Conservation (phyloP, 1,139 yeast genomes). For the Yamadazyma mexicana region DNA sequence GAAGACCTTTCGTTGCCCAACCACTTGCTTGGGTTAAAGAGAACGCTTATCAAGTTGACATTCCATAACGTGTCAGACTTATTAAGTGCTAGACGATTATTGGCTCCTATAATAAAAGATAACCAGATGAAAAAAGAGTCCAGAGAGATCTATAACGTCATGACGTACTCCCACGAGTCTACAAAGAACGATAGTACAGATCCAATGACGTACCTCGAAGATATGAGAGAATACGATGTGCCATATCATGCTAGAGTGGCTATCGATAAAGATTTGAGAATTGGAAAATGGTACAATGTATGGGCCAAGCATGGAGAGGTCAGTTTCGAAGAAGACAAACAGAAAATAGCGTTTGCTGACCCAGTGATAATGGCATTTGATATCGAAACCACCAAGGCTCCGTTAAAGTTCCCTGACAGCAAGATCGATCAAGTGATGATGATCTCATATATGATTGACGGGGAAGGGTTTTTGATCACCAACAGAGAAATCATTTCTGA, state of each 20-base stretch:
- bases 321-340: slow-evolving; percentile 60
- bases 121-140: slow-evolving; percentile 66
- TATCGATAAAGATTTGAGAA: slow-evolving; percentile 80
- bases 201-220: slow-evolving; percentile 68
- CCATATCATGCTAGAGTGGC: slow-evolving; percentile 96
- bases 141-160: slow-evolving; percentile 67
- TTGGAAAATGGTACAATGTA: slow-evolving; percentile 95
- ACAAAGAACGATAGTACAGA: slow-evolving; percentile 15
- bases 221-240: slow-evolving; percentile 90
- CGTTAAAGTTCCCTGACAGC: slow-evolving; percentile 93
- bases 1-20: slow-evolving; percentile 83
- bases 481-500: slow-evolving; percentile 92
- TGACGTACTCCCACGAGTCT: slow-evolving; percentile 36
- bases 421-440: slow-evolving; percentile 95
- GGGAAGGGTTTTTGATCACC: slow-evolving; percentile 91
- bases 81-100: slow-evolving; percentile 65
- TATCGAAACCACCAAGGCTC: slow-evolving; percentile 96
- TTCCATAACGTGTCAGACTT: slow-evolving; percentile 80
- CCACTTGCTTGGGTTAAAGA: slow-evolving; percentile 77
- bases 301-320: slow-evolving; percentile 60
- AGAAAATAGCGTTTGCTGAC: slow-evolving; percentile 91
- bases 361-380: slow-evolving; percentile 97
- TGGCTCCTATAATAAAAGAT: slow-evolving; percentile 69
- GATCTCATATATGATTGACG: slow-evolving; percentile 99
- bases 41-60: slow-evolving; percentile 61